Percentiles rank a stretch among this genome's conserved stretches.
phyloP scores from a whole-genome alignment of 2,329 filamentous ascomycete species.

The Plenodomus lindquistii region DNA sequence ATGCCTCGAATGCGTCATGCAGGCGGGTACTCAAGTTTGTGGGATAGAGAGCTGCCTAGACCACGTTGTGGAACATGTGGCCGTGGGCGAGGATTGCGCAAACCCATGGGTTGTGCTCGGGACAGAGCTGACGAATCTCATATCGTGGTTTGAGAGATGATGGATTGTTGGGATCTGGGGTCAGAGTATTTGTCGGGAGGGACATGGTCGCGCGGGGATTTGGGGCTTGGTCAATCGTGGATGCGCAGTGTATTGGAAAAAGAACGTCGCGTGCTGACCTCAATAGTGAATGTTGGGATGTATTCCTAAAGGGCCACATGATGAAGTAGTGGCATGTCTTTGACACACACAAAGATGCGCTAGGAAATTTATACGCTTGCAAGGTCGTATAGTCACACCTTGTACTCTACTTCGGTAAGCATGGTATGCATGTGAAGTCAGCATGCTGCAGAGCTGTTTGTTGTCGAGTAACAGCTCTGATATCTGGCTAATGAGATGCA shows the following conservation, averaged over 20 bases:
- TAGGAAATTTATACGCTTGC: too few relatives aligned
- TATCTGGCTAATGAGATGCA: background rate
- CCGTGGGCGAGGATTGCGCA: slow-evolving; percentile 35
- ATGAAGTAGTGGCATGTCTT: too few relatives aligned
- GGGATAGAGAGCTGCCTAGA: slow-evolving; percentile 35
- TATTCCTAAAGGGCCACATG: too few relatives aligned
- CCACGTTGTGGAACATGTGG: slow-evolving; percentile 34
- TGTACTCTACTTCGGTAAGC: too few relatives aligned
- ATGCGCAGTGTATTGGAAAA: too few relatives aligned
- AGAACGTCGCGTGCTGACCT: too few relatives aligned
- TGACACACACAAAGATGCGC: too few relatives aligned
- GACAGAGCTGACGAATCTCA: slow-evolving; percentile 34
- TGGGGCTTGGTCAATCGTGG: too few relatives aligned
- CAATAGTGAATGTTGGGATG: too few relatives aligned
- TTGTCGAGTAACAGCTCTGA: background rate
- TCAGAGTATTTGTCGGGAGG: slow-evolving; percentile 22
- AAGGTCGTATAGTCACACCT: too few relatives aligned
- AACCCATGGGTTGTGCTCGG: slow-evolving; percentile 33
- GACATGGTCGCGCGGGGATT: background rate
- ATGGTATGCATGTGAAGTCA: too few relatives aligned
- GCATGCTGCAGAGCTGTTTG: too few relatives aligned
- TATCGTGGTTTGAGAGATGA: slow-evolving; percentile 35
- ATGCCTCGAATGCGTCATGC: slow-evolving; percentile 6
- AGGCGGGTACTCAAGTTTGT: slow-evolving; percentile 18
- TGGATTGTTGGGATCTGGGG: slow-evolving; percentile 27